phyloP scores from a whole-genome alignment of 2,329 filamentous ascomycete species.

The Pseudogymnoascus sp. region DNA sequence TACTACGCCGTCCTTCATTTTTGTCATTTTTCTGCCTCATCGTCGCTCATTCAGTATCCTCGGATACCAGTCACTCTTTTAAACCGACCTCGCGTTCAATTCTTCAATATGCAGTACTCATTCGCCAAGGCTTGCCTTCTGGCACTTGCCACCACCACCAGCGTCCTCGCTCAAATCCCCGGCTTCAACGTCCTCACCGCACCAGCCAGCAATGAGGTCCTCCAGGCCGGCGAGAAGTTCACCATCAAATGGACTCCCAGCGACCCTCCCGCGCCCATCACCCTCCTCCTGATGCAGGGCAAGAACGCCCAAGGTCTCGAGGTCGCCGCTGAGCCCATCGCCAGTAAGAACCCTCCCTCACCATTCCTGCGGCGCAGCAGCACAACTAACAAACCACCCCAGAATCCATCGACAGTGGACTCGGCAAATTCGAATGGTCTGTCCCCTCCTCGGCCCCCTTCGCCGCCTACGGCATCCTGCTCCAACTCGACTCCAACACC shows the following conservation, averaged over 20 bases:
- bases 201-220: conserved; percentile 35
- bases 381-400: conserved; percentile 9
- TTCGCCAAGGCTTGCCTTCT: conserved; percentile 8
- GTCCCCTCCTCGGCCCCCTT: conserved; percentile 36
- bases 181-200: conserved; percentile 47
- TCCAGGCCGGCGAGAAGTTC: conserved; percentile 42
- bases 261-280: conserved; percentile 38
- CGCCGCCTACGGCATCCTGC: conserved; percentile 48
- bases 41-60: conserved; percentile 7
- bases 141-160: conserved; percentile 35
- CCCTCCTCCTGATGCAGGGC: conserved; percentile 43
- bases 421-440: conserved; percentile 41
- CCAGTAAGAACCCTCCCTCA: conserved; percentile 36
- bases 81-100: neutral
- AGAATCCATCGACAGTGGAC: conserved; percentile 41
- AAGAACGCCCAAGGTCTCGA: conserved; percentile 32
- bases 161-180: conserved; percentile 45
- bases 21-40: neutral
- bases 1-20: neutral
- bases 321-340: conserved; percentile 33
- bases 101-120: conserved; percentile 4
- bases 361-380: neutral
- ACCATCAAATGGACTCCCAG: conserved; percentile 41
- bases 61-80: conserved; percentile 8
- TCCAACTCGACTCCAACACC: conserved; percentile 40